Evolutionary conservation across 768 basidiomycete species (phyloP).

Genomic region (Neoboletus subvelutipes): DNA sequence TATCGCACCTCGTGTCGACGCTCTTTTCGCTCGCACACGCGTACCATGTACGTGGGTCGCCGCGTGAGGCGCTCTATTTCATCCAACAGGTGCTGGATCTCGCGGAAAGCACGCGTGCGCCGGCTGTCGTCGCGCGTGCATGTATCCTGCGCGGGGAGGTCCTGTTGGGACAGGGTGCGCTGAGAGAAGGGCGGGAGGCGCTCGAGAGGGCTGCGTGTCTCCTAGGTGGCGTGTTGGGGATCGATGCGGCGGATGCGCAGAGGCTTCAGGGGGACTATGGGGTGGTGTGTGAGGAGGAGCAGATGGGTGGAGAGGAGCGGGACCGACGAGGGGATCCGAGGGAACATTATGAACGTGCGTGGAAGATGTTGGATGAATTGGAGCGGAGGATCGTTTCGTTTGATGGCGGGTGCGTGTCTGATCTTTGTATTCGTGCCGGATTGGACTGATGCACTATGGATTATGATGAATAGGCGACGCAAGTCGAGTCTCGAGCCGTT

Average conservation of each 20-base stretch:
- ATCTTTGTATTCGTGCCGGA: too few species aligned
- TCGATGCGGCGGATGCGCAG: constrained; percentile 58
- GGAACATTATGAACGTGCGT: constrained; percentile 54
- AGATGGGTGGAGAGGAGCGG: constrained; percentile 34
- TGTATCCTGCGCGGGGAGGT: constrained; percentile 69
- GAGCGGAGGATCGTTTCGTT: constrained; percentile 52
- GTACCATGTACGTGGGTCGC: constrained; percentile 74
- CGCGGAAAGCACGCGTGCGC: constrained; percentile 65
- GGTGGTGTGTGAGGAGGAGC: constrained; percentile 17
- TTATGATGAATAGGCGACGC: constrained; percentile 35
- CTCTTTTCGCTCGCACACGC: constrained; percentile 63
- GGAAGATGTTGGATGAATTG: constrained; percentile 60
- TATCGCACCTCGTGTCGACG: constrained; percentile 66
- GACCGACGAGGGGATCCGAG: constrained; percentile 42
- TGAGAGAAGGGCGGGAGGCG: constrained; percentile 55
- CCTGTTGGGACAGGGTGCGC: constrained; percentile 57
- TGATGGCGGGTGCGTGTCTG: constrained; percentile 48
- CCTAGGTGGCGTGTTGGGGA: constrained; percentile 46
- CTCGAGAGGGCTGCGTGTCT: constrained; percentile 51
- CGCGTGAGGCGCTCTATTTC: constrained; percentile 84
- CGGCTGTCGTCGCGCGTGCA: constrained; percentile 64
- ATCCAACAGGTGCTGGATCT: constrained; percentile 74
- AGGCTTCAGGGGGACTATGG: constrained; percentile 57
- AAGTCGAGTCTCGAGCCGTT: constrained; percentile 42
- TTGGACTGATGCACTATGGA: not conserved